A percentile compares a stretch with the other conserved stretches of the same genome.
These are phyloP conservation scores for Fusarium burgessii DNA, from an alignment of 2,329 filamentous ascomycete species.

Conservation along the genomic window DNA sequence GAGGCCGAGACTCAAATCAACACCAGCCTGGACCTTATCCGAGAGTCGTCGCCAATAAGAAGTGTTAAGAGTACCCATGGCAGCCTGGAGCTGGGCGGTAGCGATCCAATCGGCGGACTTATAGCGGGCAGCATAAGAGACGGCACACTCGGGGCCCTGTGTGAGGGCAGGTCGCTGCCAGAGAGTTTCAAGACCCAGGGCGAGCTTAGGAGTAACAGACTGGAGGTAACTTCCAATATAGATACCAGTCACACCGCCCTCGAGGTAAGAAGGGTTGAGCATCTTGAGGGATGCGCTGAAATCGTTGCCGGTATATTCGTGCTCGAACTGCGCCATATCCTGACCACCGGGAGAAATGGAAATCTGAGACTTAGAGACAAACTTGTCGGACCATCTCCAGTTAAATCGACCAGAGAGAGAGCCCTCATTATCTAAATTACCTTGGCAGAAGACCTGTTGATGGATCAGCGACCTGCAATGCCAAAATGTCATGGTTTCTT, in stretches of 20 bases:
- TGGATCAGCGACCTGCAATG: slow-evolving; percentile 33
- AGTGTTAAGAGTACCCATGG: slow-evolving; percentile 87
- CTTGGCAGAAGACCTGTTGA: slow-evolving; percentile 89
- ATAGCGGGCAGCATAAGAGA: slow-evolving; percentile 93
- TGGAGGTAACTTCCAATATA: slow-evolving; percentile 97
- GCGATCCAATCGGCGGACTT: slow-evolving; percentile 93
- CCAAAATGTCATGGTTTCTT: slow-evolving; percentile 10
- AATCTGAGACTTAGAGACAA: slow-evolving; percentile 88
- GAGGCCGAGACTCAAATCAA: slow-evolving; percentile 92
- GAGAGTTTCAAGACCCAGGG: slow-evolving; percentile 90
- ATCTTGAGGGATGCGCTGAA: slow-evolving; percentile 95
- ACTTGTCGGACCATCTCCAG: slow-evolving; percentile 83
- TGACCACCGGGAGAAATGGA: slow-evolving; percentile 85
- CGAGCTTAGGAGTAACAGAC: slow-evolving; percentile 86
- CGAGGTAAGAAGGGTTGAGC: slow-evolving; percentile 93
- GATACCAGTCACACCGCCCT: slow-evolving; percentile 94
- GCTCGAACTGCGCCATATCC: slow-evolving; percentile 92
- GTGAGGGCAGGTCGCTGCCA: slow-evolving; percentile 90
- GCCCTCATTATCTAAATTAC: slow-evolving; percentile 93
- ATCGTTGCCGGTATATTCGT: slow-evolving; percentile 93
- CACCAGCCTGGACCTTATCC: slow-evolving; percentile 95
- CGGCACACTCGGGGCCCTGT: slow-evolving; percentile 87
- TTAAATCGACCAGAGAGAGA: slow-evolving; percentile 91
- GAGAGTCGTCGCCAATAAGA: slow-evolving; percentile 95
- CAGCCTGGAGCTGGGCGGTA: slow-evolving; percentile 84